Percentiles rank a stretch among this genome's conserved stretches.
Conservation (phyloP, 192 early-diverging fungal species). For the Mortierella hygrophila region DNA sequence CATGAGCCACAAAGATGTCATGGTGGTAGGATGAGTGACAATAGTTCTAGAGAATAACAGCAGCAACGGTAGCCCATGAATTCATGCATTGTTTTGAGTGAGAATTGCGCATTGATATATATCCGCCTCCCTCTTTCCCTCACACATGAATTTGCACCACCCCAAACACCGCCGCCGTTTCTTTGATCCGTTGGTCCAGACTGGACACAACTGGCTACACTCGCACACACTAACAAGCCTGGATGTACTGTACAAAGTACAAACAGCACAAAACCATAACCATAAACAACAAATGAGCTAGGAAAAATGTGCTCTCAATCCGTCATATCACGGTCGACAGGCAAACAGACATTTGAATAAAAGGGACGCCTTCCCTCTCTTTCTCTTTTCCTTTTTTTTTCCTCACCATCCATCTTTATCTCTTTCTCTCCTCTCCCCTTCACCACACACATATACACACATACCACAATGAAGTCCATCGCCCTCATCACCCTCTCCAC, state of each 20-base stretch:
- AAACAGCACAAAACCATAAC: background rate
- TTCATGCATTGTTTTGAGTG: no score
- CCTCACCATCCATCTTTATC: background rate
- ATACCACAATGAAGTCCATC: slow-evolving; percentile 16
- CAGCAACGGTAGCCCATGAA: no score
- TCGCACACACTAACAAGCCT: background rate
- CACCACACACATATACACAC: background rate
- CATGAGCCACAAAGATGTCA: no score
- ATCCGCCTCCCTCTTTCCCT: no score
- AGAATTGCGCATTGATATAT: no score
- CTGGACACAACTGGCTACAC: background rate
- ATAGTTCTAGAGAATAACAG: no score
- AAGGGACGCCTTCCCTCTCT: no score
- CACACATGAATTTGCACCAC: no score
- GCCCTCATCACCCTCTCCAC: slow-evolving; percentile 8
- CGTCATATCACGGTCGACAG: no score
- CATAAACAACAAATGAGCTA: background rate
- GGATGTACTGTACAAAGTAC: background rate
- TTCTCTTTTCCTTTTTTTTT: background rate
- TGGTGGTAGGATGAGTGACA: no score
- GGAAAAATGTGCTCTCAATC: background rate
- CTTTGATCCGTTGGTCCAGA: background rate
- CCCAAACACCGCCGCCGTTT: background rate
- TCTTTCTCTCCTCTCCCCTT: background rate
- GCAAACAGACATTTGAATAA: no score